Conservation (phyloP, 805 yeast species). For the Pichia californica region DNA sequence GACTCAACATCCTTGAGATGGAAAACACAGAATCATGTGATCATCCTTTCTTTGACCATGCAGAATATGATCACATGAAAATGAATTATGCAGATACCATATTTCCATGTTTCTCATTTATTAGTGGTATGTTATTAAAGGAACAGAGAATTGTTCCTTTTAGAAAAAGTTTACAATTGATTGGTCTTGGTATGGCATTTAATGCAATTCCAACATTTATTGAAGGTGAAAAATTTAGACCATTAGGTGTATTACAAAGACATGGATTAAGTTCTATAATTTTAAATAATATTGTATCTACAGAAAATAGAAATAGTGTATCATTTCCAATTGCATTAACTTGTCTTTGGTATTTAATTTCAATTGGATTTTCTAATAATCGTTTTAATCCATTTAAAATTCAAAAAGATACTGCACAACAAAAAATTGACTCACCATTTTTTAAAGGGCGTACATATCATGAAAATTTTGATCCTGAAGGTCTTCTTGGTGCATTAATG, state of each 20-base stretch:
- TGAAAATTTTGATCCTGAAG: constrained; percentile 31
- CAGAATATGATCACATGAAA: constrained; percentile 13
- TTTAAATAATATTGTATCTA: constrained; percentile 9
- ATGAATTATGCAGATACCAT: constrained; percentile 19
- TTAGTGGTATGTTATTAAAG: constrained; percentile 13
- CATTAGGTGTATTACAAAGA: constrained; percentile 19
- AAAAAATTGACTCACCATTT: constrained; percentile 23
- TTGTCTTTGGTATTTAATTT: constrained; percentile 22
- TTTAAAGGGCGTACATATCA: constrained; percentile 20
- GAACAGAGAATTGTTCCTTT: constrained; percentile 8
- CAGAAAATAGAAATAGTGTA: background rate
- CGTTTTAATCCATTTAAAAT: constrained; percentile 23
- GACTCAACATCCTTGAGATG: constrained; percentile 18
- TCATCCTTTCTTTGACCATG: constrained; percentile 16
- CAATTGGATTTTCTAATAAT: constrained; percentile 21
- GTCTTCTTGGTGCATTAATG: constrained; percentile 29
- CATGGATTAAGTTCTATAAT: constrained; percentile 17
- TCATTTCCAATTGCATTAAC: constrained; percentile 14
- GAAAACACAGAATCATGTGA: constrained; percentile 16
- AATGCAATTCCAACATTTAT: constrained; percentile 14
- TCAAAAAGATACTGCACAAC: constrained; percentile 25
- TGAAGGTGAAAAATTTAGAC: constrained; percentile 12
- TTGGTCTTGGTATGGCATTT: constrained; percentile 16
- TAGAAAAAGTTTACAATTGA: constrained; percentile 12
- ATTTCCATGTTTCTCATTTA: constrained; percentile 18